Evolutionary conservation across 2,329 filamentous ascomycete species (phyloP).

Genomic region (Coniochaeta sp.): DNA sequence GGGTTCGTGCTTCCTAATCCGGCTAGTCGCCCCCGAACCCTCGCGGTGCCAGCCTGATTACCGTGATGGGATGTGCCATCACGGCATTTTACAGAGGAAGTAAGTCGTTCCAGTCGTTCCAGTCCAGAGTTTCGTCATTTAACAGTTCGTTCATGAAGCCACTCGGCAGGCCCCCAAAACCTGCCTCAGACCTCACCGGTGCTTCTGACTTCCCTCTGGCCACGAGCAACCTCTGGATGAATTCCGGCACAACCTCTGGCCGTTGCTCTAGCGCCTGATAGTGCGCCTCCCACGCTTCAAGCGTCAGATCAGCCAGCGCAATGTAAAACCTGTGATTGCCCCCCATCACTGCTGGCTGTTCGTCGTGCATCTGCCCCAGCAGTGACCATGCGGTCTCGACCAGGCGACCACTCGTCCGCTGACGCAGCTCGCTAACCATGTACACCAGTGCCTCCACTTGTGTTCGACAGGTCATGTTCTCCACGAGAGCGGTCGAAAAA

Average conservation of each 20-base stretch:
- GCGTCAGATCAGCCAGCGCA: neutral
- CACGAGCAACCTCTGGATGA: neutral
- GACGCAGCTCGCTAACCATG: constrained; percentile 13
- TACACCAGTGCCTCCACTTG: constrained; percentile 15
- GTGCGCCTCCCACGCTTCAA: neutral
- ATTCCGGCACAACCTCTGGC: neutral
- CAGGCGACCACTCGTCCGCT: neutral
- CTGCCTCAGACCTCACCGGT: neutral
- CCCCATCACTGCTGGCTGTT: neutral
- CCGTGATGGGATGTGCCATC: neutral
- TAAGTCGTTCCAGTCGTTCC: neutral
- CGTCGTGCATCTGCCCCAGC: neutral
- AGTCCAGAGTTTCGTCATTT: neutral
- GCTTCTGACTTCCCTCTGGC: neutral
- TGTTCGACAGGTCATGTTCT: neutral
- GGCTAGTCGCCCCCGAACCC: neutral
- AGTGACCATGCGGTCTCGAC: neutral
- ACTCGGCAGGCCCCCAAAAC: neutral
- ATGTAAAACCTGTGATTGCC: neutral
- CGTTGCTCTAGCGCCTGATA: neutral
- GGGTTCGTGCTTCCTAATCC: neutral
- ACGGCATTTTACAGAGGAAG: neutral
- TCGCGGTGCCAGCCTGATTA: neutral
- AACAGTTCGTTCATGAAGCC: neutral
- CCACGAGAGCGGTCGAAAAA: neutral